Base-by-base conservation (phyloP, 139 green algal genomes). In the Spirogloea muscicola region DNA sequence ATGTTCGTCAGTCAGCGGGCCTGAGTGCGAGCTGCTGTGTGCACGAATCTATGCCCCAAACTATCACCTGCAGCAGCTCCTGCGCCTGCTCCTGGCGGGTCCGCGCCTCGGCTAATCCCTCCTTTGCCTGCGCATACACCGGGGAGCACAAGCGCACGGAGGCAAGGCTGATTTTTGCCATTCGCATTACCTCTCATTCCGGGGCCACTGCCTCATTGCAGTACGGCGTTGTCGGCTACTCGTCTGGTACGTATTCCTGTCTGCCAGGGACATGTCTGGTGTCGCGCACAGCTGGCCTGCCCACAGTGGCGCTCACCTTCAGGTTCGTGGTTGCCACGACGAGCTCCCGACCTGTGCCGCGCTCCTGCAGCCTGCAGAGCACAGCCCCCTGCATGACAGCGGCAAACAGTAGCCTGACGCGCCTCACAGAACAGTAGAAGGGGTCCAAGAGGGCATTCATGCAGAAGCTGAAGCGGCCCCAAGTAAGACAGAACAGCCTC, bases 31-130 rank as follows among this genome's bases (percentile, higher is more conserved):
- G n/a, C n/a, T n/a, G n/a, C n/a, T n/a, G n/a, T n/a, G n/a, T n/a
- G n/a, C n/a, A n/a, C n/a, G n/a, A n/a, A n/a, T n/a, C n/a, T n/a
- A n/a, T n/a, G n/a, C n/a, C n/a, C n/a, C n/a, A n/a, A n/a, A n/a
- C n/a, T n/a, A n/a, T 34, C 64, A 69, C 64, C 25, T 69, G 64
- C 25, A 74, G 64, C 64, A 74, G 21, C 49, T 74, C 40, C 64
- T 72, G 9, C 48, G 64, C 27, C 21, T 74, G 64, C 48, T 13
- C 34, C 13, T 10, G 37, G 5, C 64, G 48, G 10, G 39, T 36
- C 10, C 40, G 4, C 49, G 25, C 64, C 37, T 74, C 42, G 5
- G 37, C 16, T 33, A 33, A 4, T 25, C 64, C 64, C 48, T 5
- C 48, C 59, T 68, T 68, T 29, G 59, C 59, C 59, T 68, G 59